Evolutionary conservation across 441 rosid species (phyloP).

Genomic region (Populus hybrid): DNA sequence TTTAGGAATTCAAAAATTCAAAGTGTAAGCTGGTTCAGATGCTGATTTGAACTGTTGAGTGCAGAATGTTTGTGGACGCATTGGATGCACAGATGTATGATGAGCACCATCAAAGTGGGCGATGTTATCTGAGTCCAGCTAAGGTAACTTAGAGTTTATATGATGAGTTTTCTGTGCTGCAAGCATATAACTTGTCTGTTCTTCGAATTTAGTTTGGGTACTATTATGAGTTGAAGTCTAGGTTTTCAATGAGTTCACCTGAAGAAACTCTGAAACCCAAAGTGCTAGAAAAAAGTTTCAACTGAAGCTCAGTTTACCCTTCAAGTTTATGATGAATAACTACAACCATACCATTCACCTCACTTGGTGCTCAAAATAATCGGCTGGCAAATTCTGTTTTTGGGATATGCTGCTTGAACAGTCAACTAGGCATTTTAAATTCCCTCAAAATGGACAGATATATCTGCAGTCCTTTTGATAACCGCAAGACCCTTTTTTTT

Average conservation of each 20-base stretch:
- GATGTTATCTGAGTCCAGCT: slow-evolving; percentile 72
- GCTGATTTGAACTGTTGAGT: slow-evolving; percentile 2
- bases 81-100: slow-evolving; percentile 81
- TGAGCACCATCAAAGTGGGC: slow-evolving; percentile 70
- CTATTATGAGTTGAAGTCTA: background rate
- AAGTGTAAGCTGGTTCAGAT: background rate
- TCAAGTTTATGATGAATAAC: background rate
- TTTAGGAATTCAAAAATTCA: background rate
- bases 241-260: background rate
- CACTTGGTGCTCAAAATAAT: background rate
- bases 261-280: background rate
- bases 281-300: background rate
- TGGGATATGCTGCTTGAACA: background rate
- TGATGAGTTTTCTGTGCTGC: background rate
- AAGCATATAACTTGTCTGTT: background rate
- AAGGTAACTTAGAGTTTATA: slow-evolving; percentile 40
- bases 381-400: background rate
- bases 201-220: background rate
- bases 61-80: slow-evolving; percentile 95
- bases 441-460: background rate
- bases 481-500: background rate
- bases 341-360: background rate
- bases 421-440: background rate
- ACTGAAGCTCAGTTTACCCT: background rate
- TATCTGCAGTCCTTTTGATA: background rate